Evolutionary conservation across 108 stramenopile genomes (phyloP).

Genomic region (Stephanodiscus triporus): DNA sequence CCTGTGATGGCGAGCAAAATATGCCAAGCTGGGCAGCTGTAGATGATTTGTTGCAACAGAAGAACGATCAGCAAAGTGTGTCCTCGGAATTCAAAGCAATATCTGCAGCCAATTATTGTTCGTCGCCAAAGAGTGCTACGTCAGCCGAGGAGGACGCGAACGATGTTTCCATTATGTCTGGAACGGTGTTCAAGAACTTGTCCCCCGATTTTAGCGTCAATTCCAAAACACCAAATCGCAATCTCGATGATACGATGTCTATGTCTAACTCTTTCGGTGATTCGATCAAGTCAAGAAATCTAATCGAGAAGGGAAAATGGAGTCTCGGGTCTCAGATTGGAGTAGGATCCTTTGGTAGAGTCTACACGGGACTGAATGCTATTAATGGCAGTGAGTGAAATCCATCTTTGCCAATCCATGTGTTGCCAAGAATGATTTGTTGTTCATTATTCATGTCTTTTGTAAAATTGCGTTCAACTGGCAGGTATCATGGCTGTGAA

Average conservation of each 20-base stretch:
- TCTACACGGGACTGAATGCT: constrained; percentile 93
- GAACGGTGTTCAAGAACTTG: constrained; percentile 36
- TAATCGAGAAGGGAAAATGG: constrained; percentile 85
- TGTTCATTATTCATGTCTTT: constrained; percentile 16
- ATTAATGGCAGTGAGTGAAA: constrained; percentile 69
- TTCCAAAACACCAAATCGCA: constrained; percentile 20
- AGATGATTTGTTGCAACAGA: background rate
- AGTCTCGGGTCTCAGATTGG: constrained; percentile 90
- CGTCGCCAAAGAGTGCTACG: background rate
- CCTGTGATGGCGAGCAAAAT: background rate
- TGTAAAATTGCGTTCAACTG: background rate
- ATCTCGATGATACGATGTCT: constrained; percentile 12
- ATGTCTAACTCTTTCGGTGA: constrained; percentile 18
- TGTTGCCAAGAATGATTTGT: constrained; percentile 16
- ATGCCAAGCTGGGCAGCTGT: background rate
- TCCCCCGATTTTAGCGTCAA: constrained; percentile 38
- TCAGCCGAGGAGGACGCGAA: background rate
- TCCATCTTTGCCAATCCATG: constrained; percentile 10
- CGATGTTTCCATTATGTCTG: constrained; percentile 18
- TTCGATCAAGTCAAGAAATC: constrained; percentile 7
- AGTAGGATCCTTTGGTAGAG: constrained; percentile 92
- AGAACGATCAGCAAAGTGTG: background rate
- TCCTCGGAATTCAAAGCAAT: background rate
- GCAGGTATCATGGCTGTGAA: constrained; percentile 40
- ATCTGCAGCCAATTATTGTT: background rate